These are phyloP conservation scores for Pistacia integerrima DNA, from an alignment of 345 rosid species.

Conservation along the genomic window DNA sequence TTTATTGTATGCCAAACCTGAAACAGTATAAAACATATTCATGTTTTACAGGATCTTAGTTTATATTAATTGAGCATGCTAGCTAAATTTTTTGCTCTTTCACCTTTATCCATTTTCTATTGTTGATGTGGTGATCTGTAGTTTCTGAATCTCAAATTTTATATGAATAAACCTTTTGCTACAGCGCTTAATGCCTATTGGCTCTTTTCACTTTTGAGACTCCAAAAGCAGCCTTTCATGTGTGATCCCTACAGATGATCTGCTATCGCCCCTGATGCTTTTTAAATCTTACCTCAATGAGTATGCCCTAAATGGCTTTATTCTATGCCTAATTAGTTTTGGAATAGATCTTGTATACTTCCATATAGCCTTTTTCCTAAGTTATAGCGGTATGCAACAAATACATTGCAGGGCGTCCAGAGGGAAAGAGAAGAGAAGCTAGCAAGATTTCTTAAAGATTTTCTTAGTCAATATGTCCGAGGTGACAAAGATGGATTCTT, in stretches of 20 bases:
- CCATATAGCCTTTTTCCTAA: not conserved
- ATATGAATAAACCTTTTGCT: not conserved
- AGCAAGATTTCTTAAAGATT: constrained; percentile 50
- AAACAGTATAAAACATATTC: not conserved
- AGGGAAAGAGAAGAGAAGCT: constrained; percentile 79
- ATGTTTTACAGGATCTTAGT: not conserved
- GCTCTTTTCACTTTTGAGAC: not conserved
- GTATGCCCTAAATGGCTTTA: not conserved
- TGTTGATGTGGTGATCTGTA: too few species aligned
- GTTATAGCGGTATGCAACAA: not conserved
- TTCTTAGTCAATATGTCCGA: constrained; percentile 54
- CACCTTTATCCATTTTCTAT: not conserved
- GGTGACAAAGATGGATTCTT: constrained; percentile 61
- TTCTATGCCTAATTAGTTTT: not conserved
- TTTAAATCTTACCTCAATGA: not conserved
- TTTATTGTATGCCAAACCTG: not conserved
- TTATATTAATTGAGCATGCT: not conserved
- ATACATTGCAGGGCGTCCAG: constrained; percentile 52
- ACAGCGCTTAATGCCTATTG: not conserved
- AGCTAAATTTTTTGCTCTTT: not conserved
- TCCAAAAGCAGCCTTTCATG: not conserved
- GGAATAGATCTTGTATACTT: not conserved
- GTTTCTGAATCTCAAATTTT: not conserved
- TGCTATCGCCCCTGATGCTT: not conserved
- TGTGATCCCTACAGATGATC: not conserved